These are phyloP conservation scores for Penicillium parvum DNA, from an alignment of 495 filamentous ascomycete genomes.

Conservation along the genomic window DNA sequence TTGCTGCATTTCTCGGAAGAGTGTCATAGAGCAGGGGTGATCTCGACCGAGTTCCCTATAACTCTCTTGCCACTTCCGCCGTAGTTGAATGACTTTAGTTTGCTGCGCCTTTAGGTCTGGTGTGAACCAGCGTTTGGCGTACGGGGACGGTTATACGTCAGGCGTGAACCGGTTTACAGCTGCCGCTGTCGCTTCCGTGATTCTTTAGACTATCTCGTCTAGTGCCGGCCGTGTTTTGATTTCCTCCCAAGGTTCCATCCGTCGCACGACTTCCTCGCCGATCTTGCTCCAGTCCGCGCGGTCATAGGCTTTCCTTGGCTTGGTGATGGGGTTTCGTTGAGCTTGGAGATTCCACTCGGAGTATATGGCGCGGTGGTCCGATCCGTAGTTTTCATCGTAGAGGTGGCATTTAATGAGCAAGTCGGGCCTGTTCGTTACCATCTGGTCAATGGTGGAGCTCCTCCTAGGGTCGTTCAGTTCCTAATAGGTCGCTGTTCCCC, in stretches of 20 bases:
- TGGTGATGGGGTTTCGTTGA: conserved; percentile 2
- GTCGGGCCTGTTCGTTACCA: conserved; percentile 10
- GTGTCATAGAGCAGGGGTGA: conserved; percentile 1
- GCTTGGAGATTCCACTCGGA: conserved; percentile 20
- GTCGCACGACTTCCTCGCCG: conserved; percentile 7
- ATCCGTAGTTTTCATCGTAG: conserved; percentile 20
- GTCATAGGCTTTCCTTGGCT: conserved; percentile 20
- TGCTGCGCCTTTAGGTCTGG: conserved; percentile 18
- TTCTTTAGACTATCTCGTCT: conserved; percentile 7
- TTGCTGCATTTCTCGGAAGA: conserved; percentile 8
- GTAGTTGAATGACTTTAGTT: conserved; percentile 12
- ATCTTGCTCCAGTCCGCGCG: conserved; percentile 22
- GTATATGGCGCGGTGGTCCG: conserved; percentile 16
- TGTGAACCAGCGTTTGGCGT: conserved; percentile 26
- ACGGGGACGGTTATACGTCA: conserved; percentile 14
- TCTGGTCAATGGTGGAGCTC: conserved; percentile 19
- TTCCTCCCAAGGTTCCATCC: conserved; percentile 7
- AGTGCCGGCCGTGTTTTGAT: conserved; percentile 12
- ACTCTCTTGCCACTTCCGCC: conserved; percentile 19
- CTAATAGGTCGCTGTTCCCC: conserved; percentile 16
- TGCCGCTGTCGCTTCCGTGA: conserved; percentile 9
- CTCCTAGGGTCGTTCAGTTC: conserved; percentile 14
- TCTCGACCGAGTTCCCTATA: conserved; percentile 8
- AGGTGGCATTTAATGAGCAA: conserved; percentile 16
- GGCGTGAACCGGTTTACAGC: conserved; percentile 8